These are phyloP conservation scores for Sonneratia caseolaris DNA, from an alignment of 345 rosid genomes.

Conservation along the genomic window DNA sequence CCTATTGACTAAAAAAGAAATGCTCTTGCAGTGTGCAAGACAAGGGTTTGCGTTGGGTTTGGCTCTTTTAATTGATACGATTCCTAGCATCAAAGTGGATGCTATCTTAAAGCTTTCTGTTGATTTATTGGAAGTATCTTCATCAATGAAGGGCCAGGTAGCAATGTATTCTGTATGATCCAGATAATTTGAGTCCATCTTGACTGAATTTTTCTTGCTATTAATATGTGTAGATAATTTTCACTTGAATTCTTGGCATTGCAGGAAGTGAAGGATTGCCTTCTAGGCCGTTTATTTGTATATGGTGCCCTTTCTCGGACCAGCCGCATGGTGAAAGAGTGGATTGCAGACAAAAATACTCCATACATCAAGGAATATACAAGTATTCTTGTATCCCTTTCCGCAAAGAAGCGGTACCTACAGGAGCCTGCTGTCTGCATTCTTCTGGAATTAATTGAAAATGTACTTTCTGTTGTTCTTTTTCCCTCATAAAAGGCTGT, in stretches of 20 bases:
- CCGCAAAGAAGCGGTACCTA: slow-evolving; percentile 72
- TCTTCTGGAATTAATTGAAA: slow-evolving; percentile 61
- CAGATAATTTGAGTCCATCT: background rate
- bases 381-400: slow-evolving; percentile 49
- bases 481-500: background rate
- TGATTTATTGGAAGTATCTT: slow-evolving; percentile 61
- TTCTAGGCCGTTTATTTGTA: slow-evolving; percentile 78
- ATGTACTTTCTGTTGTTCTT: slow-evolving; percentile 29
- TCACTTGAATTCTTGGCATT: slow-evolving; percentile 1
- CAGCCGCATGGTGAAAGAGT: slow-evolving; percentile 52
- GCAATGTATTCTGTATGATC: slow-evolving; percentile 13
- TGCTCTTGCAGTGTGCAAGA: slow-evolving; percentile 69
- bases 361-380: slow-evolving; percentile 53
- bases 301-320: slow-evolving; percentile 83
- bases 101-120: slow-evolving; percentile 63
- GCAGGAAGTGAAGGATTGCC: slow-evolving; percentile 86
- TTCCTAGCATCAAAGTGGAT: slow-evolving; percentile 54
- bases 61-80: slow-evolving; percentile 38
- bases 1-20: background rate
- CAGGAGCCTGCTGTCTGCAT: slow-evolving; percentile 78
- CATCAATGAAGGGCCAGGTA: slow-evolving; percentile 96
- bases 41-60: slow-evolving; percentile 94
- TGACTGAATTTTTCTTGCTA: background rate
- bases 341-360: slow-evolving; percentile 47
- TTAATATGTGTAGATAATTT: slow-evolving; percentile 6